These are phyloP conservation scores for Cladosporium cucumerinum DNA, from an alignment of 2,329 filamentous ascomycete species.

Conservation along the genomic window DNA sequence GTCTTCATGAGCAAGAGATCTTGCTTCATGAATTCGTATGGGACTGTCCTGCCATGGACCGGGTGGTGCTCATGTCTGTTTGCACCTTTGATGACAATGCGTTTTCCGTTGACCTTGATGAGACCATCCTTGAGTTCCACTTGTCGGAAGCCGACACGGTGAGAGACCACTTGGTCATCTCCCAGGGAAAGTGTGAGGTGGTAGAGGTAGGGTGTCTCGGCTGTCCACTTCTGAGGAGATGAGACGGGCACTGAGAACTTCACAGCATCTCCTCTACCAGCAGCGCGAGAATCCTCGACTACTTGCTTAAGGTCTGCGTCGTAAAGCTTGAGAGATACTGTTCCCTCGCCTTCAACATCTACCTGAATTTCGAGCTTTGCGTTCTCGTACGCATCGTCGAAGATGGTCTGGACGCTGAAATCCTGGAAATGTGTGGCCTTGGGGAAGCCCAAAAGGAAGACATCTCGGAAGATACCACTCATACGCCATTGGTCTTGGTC, in stretches of 20 bases:
- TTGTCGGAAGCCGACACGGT: constrained; percentile 61
- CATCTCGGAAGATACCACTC: constrained; percentile 61
- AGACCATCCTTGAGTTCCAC: constrained; percentile 61
- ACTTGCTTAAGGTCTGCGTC: constrained; percentile 37
- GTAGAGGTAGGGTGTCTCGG: constrained; percentile 63
- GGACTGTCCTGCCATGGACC: constrained; percentile 59
- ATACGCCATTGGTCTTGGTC: constrained; percentile 42
- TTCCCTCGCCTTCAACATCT: constrained; percentile 35
- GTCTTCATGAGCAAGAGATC: constrained; percentile 67
- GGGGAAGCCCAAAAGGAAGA: constrained; percentile 59
- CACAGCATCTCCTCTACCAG: constrained; percentile 22
- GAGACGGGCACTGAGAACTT: constrained; percentile 44
- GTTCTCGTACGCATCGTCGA: constrained; percentile 52
- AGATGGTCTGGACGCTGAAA: constrained; percentile 53
- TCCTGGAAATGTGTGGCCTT: constrained; percentile 53
- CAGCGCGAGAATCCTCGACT: constrained; percentile 30
- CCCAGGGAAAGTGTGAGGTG: constrained; percentile 47
- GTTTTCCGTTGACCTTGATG: constrained; percentile 60
- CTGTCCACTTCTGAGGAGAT: constrained; percentile 64
- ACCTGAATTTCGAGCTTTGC: constrained; percentile 42
- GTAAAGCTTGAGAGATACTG: constrained; percentile 43
- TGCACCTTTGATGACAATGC: constrained; percentile 60
- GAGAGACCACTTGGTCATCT: constrained; percentile 44
- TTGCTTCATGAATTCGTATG: constrained; percentile 57
- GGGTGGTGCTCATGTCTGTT: constrained; percentile 72